A percentile compares a stretch with the other conserved stretches of the same genome.
These are phyloP conservation scores for Ascochyta pisi DNA, from an alignment of 2,329 filamentous ascomycete species.

Conservation along the genomic window DNA sequence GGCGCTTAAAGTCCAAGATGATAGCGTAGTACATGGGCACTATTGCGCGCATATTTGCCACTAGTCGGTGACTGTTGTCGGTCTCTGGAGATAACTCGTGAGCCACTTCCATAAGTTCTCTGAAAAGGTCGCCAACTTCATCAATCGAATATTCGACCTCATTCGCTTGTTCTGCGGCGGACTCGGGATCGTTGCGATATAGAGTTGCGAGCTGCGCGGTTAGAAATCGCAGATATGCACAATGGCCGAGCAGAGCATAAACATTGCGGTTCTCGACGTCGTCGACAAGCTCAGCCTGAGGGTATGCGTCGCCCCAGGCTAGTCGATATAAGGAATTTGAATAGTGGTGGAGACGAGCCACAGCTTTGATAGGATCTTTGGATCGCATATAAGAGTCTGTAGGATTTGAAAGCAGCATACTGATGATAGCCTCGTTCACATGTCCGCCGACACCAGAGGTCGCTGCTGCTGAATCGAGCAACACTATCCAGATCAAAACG, in stretches of 20 bases:
- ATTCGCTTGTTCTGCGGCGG: slow-evolving; percentile 13
- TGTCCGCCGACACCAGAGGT: slow-evolving; percentile 45
- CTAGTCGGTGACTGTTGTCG: slow-evolving; percentile 37
- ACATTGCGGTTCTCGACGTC: slow-evolving; percentile 48
- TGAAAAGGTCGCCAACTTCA: slow-evolving; percentile 24
- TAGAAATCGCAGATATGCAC: slow-evolving; percentile 42
- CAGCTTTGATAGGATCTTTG: slow-evolving; percentile 20
- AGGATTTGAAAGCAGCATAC: slow-evolving; percentile 15
- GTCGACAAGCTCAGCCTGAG: slow-evolving; percentile 46
- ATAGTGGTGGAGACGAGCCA: slow-evolving; percentile 42
- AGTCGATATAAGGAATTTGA: slow-evolving; percentile 45
- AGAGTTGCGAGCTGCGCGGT: slow-evolving; percentile 38
- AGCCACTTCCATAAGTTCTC: slow-evolving; percentile 24
- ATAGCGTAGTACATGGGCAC: slow-evolving; percentile 48
- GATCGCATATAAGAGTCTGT: slow-evolving; percentile 8
- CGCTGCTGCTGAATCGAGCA: slow-evolving; percentile 40
- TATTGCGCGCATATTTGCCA: slow-evolving; percentile 46
- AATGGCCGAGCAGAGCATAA: slow-evolving; percentile 40
- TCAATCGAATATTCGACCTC: slow-evolving; percentile 22
- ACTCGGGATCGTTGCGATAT: slow-evolving; percentile 16
- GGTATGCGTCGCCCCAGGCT: slow-evolving; percentile 46
- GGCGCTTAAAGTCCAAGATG: slow-evolving; percentile 40
- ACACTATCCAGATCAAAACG: slow-evolving; percentile 45
- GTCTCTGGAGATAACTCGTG: slow-evolving; percentile 19
- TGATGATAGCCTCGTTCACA: slow-evolving; percentile 37